These are phyloP conservation scores for Fusarium liriodendri DNA, from an alignment of 2,329 filamentous ascomycete genomes.

Conservation along the genomic window DNA sequence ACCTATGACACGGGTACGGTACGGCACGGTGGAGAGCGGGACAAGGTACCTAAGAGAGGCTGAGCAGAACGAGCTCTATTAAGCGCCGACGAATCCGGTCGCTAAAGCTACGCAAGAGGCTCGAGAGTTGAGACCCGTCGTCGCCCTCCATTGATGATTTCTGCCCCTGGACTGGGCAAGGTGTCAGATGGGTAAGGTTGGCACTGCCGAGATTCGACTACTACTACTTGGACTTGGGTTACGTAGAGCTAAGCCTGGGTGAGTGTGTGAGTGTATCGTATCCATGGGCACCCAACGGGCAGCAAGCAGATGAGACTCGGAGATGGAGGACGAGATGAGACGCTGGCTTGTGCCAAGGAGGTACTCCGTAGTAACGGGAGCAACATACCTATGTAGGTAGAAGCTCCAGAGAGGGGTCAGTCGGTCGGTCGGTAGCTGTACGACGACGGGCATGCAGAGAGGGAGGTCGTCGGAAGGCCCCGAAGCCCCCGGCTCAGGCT, in stretches of 20 bases:
- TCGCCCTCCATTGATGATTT: slow-evolving; percentile 9
- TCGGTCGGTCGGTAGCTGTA: not conserved
- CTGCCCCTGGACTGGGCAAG: not conserved
- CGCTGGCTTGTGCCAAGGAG: slow-evolving; percentile 29
- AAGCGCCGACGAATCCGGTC: slow-evolving; percentile 38
- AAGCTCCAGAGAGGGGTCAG: not conserved
- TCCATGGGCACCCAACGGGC: slow-evolving; percentile 37
- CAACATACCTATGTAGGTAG: not conserved
- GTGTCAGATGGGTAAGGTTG: slow-evolving; percentile 13
- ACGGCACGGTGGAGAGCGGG: not conserved
- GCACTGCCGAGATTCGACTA: slow-evolving; percentile 1
- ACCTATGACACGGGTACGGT: not conserved
- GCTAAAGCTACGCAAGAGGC: slow-evolving; percentile 16
- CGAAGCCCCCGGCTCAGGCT: slow-evolving; percentile 18
- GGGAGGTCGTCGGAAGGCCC: slow-evolving; percentile 15
- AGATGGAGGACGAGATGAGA: slow-evolving; percentile 30
- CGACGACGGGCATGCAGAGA: slow-evolving; percentile 4
- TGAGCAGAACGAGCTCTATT: slow-evolving; percentile 26
- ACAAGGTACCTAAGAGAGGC: slow-evolving; percentile 24
- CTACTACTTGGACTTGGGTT: not conserved
- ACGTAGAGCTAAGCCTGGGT: not conserved
- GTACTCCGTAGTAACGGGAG: slow-evolving; percentile 23
- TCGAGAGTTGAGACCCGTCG: slow-evolving; percentile 19
- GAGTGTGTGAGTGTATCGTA: slow-evolving; percentile 9
- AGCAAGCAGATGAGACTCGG: slow-evolving; percentile 37